Base-by-base conservation (phyloP, 1,139 yeast species). In the Insectozyma bohioensis region DNA sequence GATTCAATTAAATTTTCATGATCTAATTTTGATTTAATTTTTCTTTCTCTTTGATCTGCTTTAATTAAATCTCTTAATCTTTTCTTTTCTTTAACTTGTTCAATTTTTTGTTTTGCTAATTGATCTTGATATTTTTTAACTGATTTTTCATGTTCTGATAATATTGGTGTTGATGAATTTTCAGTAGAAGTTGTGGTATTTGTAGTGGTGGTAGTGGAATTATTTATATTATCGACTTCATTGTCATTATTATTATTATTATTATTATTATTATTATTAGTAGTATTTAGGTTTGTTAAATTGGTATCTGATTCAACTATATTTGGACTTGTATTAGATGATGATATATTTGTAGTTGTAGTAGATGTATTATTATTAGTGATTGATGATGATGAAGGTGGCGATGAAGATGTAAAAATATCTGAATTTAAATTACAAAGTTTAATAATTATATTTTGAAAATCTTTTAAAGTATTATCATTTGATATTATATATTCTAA, bases 41-140 rank as follows among this genome's bases (percentile, higher is more conserved):
- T 38, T n/a, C 75, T 62, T 47, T 79, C 84, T 28, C 61, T 62
- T 32, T 69, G 60, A 47, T 80, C 86, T 1, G 72, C 65, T 38
- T 68, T 61, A 33, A 78, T 49, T 14, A 79, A 55, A 21, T 63
- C 61, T 33, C 76, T 52, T 12, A 81, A 68, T n/a, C 85, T 61
- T 31, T 70, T 67, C 26, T 71, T 68, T 42, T 81, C 88, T 32
- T 69, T 72, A 12, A 43, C 51, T 12, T 69, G 77, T 9, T 47
- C 44, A 34, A 50, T 52, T 26, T 52, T 55, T 34, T 64, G 66
- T 34, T 58, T 62, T 18, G 56, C 46, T 11, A 67, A 58, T 37
- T 66, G 61, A 33, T 65, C 66, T 35, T 66, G 67, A 46, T 75
- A 68, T 31, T 53, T 54, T 20, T 47, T 20, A 5, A 39, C 46